Evolutionary conservation across 1,284 basidiomycete species (phyloP).

Genomic region (Austroboletus niveus): DNA sequence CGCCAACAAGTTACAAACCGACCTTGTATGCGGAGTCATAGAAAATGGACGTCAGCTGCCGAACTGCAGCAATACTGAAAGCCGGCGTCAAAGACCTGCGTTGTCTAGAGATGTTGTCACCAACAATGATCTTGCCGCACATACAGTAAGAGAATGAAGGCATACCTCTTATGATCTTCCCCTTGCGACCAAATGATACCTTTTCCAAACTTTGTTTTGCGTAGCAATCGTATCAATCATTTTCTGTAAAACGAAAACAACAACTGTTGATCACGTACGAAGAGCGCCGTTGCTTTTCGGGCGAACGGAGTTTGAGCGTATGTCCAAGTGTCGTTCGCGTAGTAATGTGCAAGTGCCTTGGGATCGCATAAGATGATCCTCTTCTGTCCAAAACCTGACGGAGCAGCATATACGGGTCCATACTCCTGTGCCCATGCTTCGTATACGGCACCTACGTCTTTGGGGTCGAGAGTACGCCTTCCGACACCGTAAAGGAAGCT

Average conservation of each 20-base stretch:
- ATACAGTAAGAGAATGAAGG: not conserved
- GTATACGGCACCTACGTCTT: slow-evolving; percentile 9
- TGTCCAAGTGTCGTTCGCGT: slow-evolving; percentile 40
- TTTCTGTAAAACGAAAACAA: no score
- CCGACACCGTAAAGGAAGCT: slow-evolving; percentile 10
- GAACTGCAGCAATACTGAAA: no score
- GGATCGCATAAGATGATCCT: slow-evolving; percentile 34
- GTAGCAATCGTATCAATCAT: no score
- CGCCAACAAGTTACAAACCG: not conserved
- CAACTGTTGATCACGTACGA: slow-evolving; percentile 35
- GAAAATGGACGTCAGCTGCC: no score
- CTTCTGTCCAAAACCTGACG: slow-evolving; percentile 39
- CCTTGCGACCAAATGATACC: slow-evolving; percentile 13
- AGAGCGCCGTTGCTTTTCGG: slow-evolving; percentile 38
- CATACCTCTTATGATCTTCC: not conserved
- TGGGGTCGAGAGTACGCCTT: not conserved
- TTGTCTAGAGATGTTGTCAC: no score
- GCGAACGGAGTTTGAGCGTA: slow-evolving; percentile 42
- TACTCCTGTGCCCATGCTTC: slow-evolving; percentile 15
- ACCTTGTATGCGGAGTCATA: no score
- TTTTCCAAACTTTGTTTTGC: slow-evolving; percentile 8
- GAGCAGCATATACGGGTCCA: slow-evolving; percentile 23
- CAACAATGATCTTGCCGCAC: no score
- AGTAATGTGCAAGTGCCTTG: slow-evolving; percentile 35
- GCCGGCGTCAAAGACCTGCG: no score